These are phyloP conservation scores for Oryza glumipatula DNA, from an alignment of 176 grass and related monocot genomes.

Conservation along the genomic window DNA sequence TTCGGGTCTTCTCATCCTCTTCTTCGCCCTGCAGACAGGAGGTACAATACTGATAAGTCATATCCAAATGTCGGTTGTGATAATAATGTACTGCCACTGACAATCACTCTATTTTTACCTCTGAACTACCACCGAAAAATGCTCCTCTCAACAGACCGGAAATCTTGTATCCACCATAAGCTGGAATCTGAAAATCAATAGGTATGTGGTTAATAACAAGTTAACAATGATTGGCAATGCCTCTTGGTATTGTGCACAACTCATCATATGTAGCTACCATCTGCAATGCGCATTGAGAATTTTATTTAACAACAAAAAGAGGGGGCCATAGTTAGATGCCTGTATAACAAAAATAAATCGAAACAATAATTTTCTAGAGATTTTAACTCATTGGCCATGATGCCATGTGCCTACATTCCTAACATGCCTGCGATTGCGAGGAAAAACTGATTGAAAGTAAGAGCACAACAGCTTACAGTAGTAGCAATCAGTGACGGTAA, in stretches of 20 bases:
- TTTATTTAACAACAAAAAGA: background rate
- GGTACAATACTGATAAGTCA: constrained; percentile 4
- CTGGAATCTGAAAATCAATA: constrained; percentile 72
- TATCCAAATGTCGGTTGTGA: background rate
- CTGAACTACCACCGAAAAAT: constrained; percentile 70
- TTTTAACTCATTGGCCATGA: background rate
- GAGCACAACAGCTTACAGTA: constrained; percentile 3
- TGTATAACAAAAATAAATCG: background rate
- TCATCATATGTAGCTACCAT: background rate
- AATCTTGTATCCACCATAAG: constrained; percentile 85
- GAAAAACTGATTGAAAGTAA: background rate
- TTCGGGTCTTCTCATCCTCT: constrained; percentile 90
- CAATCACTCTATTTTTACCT: constrained; percentile 53
- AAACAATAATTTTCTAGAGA: background rate
- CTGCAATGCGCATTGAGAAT: background rate
- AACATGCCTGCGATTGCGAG: background rate
- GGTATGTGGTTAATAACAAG: constrained; percentile 27
- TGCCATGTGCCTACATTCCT: background rate
- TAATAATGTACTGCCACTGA: constrained; percentile 11
- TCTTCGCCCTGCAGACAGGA: constrained; percentile 55
- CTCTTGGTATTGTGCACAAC: background rate
- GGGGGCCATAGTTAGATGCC: background rate
- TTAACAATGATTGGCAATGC: background rate
- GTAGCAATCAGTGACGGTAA: background rate
- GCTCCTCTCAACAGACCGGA: constrained; percentile 73